Percentiles rank a stretch among this genome's conserved stretches.
phyloP scores from a whole-genome alignment of 495 filamentous ascomycete genomes.

The Penicillium malachiteum region DNA sequence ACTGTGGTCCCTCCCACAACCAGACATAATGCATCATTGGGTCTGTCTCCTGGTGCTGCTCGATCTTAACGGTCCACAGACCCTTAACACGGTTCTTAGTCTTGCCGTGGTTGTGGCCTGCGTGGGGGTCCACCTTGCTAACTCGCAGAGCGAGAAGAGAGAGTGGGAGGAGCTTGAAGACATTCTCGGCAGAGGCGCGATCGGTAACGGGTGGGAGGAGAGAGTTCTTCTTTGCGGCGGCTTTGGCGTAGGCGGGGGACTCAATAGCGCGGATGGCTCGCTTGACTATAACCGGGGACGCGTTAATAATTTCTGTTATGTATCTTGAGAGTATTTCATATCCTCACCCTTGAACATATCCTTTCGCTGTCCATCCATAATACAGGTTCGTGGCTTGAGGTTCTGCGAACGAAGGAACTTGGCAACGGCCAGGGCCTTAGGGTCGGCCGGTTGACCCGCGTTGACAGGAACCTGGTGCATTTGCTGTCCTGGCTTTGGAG shows the following conservation, averaged over 20 bases:
- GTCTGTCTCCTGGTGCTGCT: conserved; percentile 90
- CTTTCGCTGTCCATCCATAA: conserved; percentile 93
- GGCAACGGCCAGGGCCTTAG: conserved; percentile 84
- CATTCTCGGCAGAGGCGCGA: conserved; percentile 81
- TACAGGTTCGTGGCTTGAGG: conserved; percentile 87
- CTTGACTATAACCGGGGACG: conserved; percentile 64
- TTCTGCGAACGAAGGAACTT: conserved; percentile 82
- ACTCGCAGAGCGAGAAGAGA: conserved; percentile 95
- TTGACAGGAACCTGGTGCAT: conserved; percentile 53
- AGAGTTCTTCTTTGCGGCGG: conserved; percentile 77
- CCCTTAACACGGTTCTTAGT: conserved; percentile 89
- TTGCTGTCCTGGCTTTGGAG: conserved; percentile 44
- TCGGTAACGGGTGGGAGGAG: conserved; percentile 85
- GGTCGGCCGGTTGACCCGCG: conserved; percentile 74
- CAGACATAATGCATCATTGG: conserved; percentile 95
- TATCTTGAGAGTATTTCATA: background rate
- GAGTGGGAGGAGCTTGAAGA: conserved; percentile 92
- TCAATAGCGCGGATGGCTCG: conserved; percentile 91
- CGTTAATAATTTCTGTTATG: conserved; percentile 7
- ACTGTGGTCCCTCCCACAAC: conserved; percentile 92
- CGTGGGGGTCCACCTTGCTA: conserved; percentile 72
- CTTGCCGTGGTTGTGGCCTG: conserved; percentile 73
- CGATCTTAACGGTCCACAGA: conserved; percentile 93
- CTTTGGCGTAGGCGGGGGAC: conserved; percentile 83
- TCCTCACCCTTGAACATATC: conserved; percentile 89